phyloP scores from a whole-genome alignment of 371 early-diverging fungal genomes.

The Choanephora cucurbitarum region DNA sequence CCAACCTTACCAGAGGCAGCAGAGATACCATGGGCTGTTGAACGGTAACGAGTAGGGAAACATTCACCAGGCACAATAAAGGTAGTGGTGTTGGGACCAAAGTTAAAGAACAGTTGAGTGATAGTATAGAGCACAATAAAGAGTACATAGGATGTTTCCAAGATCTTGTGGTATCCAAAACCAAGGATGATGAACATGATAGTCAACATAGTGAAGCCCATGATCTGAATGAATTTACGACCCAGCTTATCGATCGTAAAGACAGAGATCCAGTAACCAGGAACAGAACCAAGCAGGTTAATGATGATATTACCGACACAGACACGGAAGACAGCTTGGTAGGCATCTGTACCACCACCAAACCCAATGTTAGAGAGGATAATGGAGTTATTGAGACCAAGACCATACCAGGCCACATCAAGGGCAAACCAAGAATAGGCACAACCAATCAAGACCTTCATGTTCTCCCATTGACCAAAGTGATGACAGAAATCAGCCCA shows the following conservation, averaged over 20 bases:
- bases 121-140: conserved; percentile 77
- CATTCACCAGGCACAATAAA: conserved; percentile 86
- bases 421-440: conserved; percentile 76
- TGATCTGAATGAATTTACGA: conserved; percentile 80
- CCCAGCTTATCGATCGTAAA: conserved; percentile 82
- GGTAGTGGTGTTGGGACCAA: conserved; percentile 82
- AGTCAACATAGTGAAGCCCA: conserved; percentile 63
- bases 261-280: conserved; percentile 87
- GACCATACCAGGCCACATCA: conserved; percentile 88
- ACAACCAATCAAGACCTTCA: conserved; percentile 58
- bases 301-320: conserved; percentile 81
- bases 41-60: conserved; percentile 86
- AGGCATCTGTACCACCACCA: conserved; percentile 53
- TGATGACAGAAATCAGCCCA: conserved; percentile 60
- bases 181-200: conserved; percentile 48
- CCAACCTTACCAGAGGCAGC: conserved; percentile 88
- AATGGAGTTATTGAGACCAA: conserved; percentile 78
- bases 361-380: conserved; percentile 71
- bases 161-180: conserved; percentile 50
- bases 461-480: conserved; percentile 62
- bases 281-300: conserved; percentile 79
- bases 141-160: conserved; percentile 51
- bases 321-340: conserved; percentile 51
- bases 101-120: conserved; percentile 89
- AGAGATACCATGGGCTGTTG: conserved; percentile 88